These are phyloP conservation scores for Anthracocystis setariae DNA, from an alignment of 1,284 basidiomycete genomes.

Conservation along the genomic window DNA sequence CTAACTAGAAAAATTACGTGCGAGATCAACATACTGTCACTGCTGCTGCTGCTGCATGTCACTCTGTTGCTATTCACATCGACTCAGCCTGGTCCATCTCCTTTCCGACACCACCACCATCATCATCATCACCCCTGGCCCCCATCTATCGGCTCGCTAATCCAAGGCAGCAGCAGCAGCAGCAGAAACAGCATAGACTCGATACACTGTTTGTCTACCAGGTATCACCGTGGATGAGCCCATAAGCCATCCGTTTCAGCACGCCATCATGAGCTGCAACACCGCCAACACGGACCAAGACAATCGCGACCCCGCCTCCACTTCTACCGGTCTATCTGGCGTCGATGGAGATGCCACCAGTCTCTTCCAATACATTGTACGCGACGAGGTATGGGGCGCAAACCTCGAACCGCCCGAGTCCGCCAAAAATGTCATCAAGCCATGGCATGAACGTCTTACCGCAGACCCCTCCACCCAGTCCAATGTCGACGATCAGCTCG, in stretches of 20 bases:
- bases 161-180: too few relatives aligned
- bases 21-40: slow-evolving; percentile 9
- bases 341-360: slow-evolving; percentile 53
- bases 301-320: slow-evolving; percentile 29
- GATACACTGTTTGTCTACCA: neutral
- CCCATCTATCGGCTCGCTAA: too few relatives aligned
- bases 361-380: slow-evolving; percentile 59
- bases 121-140: neutral
- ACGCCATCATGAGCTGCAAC: slow-evolving; percentile 43
- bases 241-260: neutral
- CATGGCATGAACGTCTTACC: slow-evolving; percentile 59
- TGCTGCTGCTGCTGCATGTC: neutral
- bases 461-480: slow-evolving; percentile 55
- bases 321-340: slow-evolving; percentile 25
- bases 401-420: slow-evolving; percentile 63
- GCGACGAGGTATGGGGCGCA: slow-evolving; percentile 60
- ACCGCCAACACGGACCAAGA: slow-evolving; percentile 30
- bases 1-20: slow-evolving; percentile 1
- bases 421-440: slow-evolving; percentile 61
- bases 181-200: too few relatives aligned
- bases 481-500: slow-evolving; percentile 65
- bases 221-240: slow-evolving; percentile 3
- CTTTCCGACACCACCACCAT: slow-evolving; percentile 1
- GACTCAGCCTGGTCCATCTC: neutral
- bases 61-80: neutral